Evolutionary conservation across 345 rosid species (phyloP).

Genomic region (Eucalyptus leucophloia): DNA sequence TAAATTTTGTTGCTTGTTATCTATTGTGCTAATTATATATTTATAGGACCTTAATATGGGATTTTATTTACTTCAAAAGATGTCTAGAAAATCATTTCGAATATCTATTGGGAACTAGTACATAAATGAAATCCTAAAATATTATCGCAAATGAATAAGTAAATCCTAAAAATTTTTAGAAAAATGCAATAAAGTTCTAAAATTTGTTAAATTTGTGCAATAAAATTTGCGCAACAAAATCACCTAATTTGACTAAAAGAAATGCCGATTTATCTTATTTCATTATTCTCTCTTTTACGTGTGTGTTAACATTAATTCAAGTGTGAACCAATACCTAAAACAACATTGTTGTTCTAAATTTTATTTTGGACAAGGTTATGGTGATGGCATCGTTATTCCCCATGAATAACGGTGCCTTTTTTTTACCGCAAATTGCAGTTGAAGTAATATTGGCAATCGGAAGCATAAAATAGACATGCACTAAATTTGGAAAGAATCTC

Average conservation of each 20-base stretch:
- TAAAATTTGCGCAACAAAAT: fast-evolving
- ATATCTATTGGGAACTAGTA: too few relatives aligned
- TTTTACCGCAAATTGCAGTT: too few relatives aligned
- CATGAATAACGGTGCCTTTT: too few relatives aligned
- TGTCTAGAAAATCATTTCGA: too few relatives aligned
- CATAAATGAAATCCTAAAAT: too few relatives aligned
- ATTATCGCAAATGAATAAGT: background rate
- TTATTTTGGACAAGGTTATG: background rate
- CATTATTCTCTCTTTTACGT: background rate
- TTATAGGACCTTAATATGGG: too few relatives aligned
- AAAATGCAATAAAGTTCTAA: background rate
- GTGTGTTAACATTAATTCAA: background rate
- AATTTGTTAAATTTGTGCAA: background rate
- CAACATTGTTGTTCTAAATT: background rate
- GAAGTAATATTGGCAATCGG: background rate
- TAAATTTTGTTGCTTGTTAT: background rate
- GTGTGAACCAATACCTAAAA: background rate
- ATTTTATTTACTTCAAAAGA: too few relatives aligned
- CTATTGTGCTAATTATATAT: too few relatives aligned
- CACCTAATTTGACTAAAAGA: background rate
- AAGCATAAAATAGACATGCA: background rate
- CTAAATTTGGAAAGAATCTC: too few relatives aligned
- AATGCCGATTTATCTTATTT: background rate
- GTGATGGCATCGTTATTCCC: too few relatives aligned
- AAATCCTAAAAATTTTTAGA: background rate